Conservation (phyloP, 768 basidiomycete genomes). For the Sarcodon aspratus region DNA sequence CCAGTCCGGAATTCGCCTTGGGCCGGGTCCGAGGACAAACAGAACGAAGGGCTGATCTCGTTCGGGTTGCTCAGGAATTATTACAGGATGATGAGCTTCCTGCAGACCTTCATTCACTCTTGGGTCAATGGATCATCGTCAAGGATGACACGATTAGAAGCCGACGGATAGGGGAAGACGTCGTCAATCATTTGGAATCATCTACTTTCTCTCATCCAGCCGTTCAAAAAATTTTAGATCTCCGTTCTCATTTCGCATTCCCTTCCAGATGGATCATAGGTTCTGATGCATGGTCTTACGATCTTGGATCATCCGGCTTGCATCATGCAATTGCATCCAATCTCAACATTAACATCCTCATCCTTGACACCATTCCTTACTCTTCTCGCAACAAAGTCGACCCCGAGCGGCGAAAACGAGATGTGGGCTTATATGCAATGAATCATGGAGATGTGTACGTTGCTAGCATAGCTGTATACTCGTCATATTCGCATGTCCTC, state of each 20-base stretch:
- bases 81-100: conserved; percentile 40
- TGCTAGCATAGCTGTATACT: conserved; percentile 90
- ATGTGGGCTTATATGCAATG: conserved; percentile 96
- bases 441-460: conserved; percentile 97
- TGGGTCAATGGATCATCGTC: conserved; percentile 70
- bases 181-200: conserved; percentile 22
- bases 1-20: conserved; percentile 88
- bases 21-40: conserved; percentile 81
- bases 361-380: conserved; percentile 90
- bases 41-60: conserved; percentile 61
- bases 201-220: background rate
- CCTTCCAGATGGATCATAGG: conserved; percentile 94
- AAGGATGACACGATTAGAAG: conserved; percentile 65
- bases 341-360: conserved; percentile 88
- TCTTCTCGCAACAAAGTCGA: conserved; percentile 61
- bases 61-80: conserved; percentile 51
- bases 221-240: conserved; percentile 29
- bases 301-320: conserved; percentile 89
- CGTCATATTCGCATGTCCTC: conserved; percentile 89
- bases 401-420: conserved; percentile 79
- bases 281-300: conserved; percentile 97
- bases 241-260: conserved; percentile 51
- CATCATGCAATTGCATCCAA: conserved; percentile 91
- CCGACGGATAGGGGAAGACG: conserved; percentile 41
- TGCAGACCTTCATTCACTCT: conserved; percentile 52